Evolutionary conservation across 2,329 filamentous ascomycete species (phyloP), one percentile per base, ranked within the genome.

Genomic region (Leptoxyphium fumago): DNA sequence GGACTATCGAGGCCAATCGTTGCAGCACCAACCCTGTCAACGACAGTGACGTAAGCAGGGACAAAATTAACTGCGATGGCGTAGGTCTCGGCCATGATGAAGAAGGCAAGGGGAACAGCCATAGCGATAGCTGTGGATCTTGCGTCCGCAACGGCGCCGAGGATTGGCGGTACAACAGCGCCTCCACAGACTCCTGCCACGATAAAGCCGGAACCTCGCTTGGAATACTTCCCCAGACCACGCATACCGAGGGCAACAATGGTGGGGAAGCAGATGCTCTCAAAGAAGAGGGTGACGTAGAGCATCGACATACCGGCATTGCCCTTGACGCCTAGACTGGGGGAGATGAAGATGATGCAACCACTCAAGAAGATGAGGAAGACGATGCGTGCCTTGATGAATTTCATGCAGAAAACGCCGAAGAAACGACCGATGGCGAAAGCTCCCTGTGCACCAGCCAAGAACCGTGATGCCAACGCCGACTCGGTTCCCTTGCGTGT

Each of bases 201-300:
- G 50, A 93, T 78, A 59, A 76, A 82, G 1, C 82, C 82, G 2
- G 77, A 79, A 1, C 83, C 84, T 47, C 82, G 74, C 68, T 88
- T 87, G 30, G 80, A 84, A 64, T 89, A 80, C 14, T 78, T 74
- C 5, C 84, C 84, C 1, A 87, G 70, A 2, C 82, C 82, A 17
- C 84, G 76, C 46, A 94, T 78, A 2, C 82, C 83, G 10, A 91
- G 72, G 2, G 83, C 78, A 52, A 87, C 86, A 47, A 91, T 79
- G 1, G 88, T 78, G 0, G 87, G 86, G 70, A 84, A 94, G 52
- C 85, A 76, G 42, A 86, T 84, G 0, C 80, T 83, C 60, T 89
- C 52, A 55, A 84, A 85, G 61, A 93, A 85, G 51, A 85, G 80
- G 50, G 83, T 82, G 26, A 88, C 54, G 34, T 80, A 69, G 2